Evolutionary conservation across 1,284 basidiomycete genomes (phyloP).

Genomic region (Cutaneotrichosporon dermatis): DNA sequence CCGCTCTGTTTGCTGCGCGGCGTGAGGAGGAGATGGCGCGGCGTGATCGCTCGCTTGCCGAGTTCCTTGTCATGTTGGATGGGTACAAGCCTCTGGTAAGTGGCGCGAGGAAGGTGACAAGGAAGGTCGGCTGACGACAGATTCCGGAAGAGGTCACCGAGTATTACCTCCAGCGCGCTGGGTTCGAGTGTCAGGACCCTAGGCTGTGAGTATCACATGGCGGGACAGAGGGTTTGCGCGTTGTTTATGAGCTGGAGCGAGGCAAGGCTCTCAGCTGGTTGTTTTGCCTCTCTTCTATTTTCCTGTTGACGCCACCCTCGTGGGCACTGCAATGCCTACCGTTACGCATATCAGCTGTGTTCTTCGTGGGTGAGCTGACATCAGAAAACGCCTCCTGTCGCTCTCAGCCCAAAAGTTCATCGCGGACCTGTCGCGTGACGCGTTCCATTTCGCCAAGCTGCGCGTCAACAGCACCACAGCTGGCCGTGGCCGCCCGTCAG

Average conservation of each 20-base stretch:
- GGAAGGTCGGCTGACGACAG: conserved; percentile 50
- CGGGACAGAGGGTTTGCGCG: too few species aligned
- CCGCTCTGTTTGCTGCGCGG: conserved; percentile 38
- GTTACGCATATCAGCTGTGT: too few species aligned
- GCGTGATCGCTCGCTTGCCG: conserved; percentile 75
- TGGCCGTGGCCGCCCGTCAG: conserved; percentile 45
- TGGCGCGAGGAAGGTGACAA: conserved; percentile 12
- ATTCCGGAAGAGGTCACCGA: conserved; percentile 98
- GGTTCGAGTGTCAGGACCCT: conserved; percentile 93
- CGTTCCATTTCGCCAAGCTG: conserved; percentile 95
- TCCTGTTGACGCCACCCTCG: too few species aligned
- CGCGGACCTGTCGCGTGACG: conserved; percentile 92
- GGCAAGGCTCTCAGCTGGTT: too few species aligned
- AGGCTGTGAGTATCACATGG: conserved; percentile 61
- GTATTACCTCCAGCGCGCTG: conserved; percentile 92
- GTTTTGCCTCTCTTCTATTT: too few species aligned
- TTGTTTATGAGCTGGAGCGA: too few species aligned
- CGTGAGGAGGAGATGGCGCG: conserved; percentile 70
- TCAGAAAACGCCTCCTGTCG: conserved; percentile 85
- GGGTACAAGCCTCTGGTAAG: conserved; percentile 90
- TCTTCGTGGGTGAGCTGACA: conserved; percentile 3
- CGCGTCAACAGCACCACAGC: conserved; percentile 57
- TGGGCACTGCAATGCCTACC: too few species aligned
- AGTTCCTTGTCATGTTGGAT: conserved; percentile 93
- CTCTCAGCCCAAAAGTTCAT: conserved; percentile 98